Base-by-base conservation (phyloP, 2,329 filamentous ascomycete species). In the Pleurostoma richardsiae region DNA sequence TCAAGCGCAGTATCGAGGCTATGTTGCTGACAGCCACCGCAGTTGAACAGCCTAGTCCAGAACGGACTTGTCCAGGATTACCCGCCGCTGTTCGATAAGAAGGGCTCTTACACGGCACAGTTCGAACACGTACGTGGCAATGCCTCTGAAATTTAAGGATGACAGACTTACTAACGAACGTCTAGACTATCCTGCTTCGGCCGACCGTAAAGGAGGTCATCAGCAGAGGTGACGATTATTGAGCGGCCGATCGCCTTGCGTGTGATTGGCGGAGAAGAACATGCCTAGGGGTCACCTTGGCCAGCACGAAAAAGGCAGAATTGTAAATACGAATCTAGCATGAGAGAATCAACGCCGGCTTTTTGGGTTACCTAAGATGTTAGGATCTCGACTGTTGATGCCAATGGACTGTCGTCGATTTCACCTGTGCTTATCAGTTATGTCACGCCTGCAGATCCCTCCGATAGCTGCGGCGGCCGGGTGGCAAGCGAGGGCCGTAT, bases 21-120 rank as follows among this genome's bases (percentile, higher is more conserved):
- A 19, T 19, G 19, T 19, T 19, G 19, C 59, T 60, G 56, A 72
- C 54, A 44, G 19, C 11, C 10, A 1, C 4, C 6, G 4, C 54
- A 90, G 85, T 73, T 96, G 65, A 96, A 95, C 70, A 92, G 85
- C 61, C 76, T 96, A 39, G 90, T 96, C 41, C 77, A 82, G 39
- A 82, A 76, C 48, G 90, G 90, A 49, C 87, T 96, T 56, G 88
- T 96, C 40, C 88, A 96, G 69, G 83, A 88, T 40, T 96, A 96
- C 64, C 90, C 90, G 38, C 91, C 91, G 30, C 74, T 96, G 57
- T 85, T 87, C 56, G 91, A 96, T 70, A 84, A 91, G 70, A 95
- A 95, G 78, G 92, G 92, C 49, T 95, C 88, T 29, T 96, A 95
- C 67, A 95, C 90, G 29, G 92, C 91, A 53, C 91, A 96, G 65